Conservation (phyloP, 768 basidiomycete genomes). For the Heimioporus sp. region DNA sequence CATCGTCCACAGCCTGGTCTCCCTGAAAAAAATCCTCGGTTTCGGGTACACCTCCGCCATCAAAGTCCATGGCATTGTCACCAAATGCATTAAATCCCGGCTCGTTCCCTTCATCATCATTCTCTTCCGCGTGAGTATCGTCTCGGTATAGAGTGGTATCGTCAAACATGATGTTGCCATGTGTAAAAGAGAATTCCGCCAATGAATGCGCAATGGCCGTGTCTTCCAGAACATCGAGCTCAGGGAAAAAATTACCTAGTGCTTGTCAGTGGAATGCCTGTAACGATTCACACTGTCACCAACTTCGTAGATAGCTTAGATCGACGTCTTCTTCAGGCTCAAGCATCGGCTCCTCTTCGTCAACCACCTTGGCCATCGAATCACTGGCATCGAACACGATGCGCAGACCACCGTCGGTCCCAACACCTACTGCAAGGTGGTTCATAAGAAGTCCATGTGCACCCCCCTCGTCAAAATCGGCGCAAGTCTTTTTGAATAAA, state of each 20-base stretch:
- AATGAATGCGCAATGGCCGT: conserved; percentile 82
- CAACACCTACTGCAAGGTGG: conserved; percentile 77
- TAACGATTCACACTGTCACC: conserved; percentile 19
- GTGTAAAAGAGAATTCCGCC: conserved; percentile 78
- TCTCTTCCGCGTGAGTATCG: conserved; percentile 40
- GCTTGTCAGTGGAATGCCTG: conserved; percentile 3
- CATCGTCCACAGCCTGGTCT: conserved; percentile 53
- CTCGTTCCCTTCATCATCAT: conserved; percentile 32
- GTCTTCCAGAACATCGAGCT: conserved; percentile 57
- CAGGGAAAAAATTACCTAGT: conserved; percentile 71
- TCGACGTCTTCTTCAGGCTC: conserved; percentile 73
- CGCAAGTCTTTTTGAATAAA: conserved; percentile 95
- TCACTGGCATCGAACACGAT: conserved; percentile 98
- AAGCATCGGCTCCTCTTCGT: conserved; percentile 63
- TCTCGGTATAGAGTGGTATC: conserved; percentile 61
- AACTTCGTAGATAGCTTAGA: conserved; percentile 60
- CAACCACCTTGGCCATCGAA: conserved; percentile 72
- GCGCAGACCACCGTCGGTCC: conserved; percentile 76
- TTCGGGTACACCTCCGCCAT: conserved; percentile 36
- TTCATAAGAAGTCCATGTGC: conserved; percentile 97
- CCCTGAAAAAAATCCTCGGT: conserved; percentile 71
- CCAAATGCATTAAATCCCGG: conserved; percentile 22
- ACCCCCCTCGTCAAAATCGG: conserved; percentile 98
- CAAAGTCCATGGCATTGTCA: conserved; percentile 37
- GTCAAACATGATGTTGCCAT: conserved; percentile 58